These are phyloP conservation scores for Cotoneaster glaucophyllus DNA, from an alignment of 306 rosid genomes.

Conservation along the genomic window DNA sequence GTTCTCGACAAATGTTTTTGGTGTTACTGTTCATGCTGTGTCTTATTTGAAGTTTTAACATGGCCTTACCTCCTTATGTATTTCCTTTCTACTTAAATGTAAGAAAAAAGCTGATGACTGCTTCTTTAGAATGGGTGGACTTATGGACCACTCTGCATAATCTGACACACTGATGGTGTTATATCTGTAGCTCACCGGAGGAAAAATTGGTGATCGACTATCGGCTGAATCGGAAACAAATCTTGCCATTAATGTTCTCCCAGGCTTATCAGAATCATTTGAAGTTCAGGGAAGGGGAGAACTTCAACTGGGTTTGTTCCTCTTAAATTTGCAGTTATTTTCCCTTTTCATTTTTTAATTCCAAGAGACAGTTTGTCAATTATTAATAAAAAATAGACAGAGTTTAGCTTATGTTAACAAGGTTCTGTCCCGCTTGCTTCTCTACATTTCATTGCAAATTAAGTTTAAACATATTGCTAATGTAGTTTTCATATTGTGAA, in stretches of 20 bases:
- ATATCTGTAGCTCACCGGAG: constrained; percentile 73
- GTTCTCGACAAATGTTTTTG: not conserved
- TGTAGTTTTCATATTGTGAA: constrained; percentile 17
- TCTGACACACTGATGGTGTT: constrained; percentile 26
- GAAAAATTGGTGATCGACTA: constrained; percentile 81
- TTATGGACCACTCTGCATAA: constrained; percentile 6
- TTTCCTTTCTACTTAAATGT: not conserved
- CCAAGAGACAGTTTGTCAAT: not conserved
- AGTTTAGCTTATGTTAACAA: not conserved
- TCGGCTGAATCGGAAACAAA: constrained; percentile 96
- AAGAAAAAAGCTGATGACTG: not conserved
- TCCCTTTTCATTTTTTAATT: not conserved
- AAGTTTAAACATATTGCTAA: constrained; percentile 8
- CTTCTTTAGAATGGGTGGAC: not conserved
- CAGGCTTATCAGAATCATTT: constrained; percentile 81
- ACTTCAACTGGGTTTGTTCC: constrained; percentile 82
- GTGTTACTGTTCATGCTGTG: not conserved
- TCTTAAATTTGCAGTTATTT: constrained; percentile 17
- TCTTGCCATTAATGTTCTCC: constrained; percentile 95
- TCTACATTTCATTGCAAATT: not conserved
- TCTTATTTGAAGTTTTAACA: not conserved
- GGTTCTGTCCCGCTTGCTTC: not conserved
- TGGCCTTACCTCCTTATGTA: not conserved
- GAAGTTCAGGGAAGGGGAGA: constrained; percentile 99
- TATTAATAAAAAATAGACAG: not conserved